Evolutionary conservation across 352 stramenopile genomes (phyloP).

Genomic region (Blastocystis sp.): DNA sequence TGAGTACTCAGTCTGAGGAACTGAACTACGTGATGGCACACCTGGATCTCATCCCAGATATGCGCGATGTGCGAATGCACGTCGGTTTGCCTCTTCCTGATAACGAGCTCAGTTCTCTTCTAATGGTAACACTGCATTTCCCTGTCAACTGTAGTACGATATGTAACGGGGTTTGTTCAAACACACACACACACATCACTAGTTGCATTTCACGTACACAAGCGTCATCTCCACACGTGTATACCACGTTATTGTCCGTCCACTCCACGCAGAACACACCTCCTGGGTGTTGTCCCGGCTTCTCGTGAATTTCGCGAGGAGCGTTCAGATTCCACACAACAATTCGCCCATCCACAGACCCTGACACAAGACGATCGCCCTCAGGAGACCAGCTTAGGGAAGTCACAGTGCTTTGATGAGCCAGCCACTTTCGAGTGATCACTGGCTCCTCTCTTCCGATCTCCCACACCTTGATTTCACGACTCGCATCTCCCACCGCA

Average conservation of each 20-base stretch:
- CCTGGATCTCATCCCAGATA: conserved; percentile 21
- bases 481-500: conserved; percentile 76
- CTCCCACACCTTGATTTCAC: conserved; percentile 78
- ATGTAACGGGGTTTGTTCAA: conserved; percentile 24
- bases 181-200: conserved; percentile 36
- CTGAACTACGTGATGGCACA: conserved; percentile 19
- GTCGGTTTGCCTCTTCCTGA: conserved; percentile 23
- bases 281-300: background rate
- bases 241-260: conserved; percentile 47
- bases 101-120: background rate
- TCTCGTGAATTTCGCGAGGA: conserved; percentile 64
- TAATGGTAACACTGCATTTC: background rate
- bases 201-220: conserved; percentile 39
- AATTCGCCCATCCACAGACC: conserved; percentile 86
- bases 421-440: conserved; percentile 80
- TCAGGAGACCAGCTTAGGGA: conserved; percentile 84
- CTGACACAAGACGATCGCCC: conserved; percentile 80
- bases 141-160: conserved; percentile 4
- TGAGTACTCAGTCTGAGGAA: background rate
- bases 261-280: conserved; percentile 58
- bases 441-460: background rate
- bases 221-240: conserved; percentile 33
- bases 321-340: conserved; percentile 83
- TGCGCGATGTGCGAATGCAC: background rate
- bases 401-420: conserved; percentile 87